These are phyloP conservation scores for Mycena albidolilacea DNA, from an alignment of 768 basidiomycete species.

Conservation along the genomic window DNA sequence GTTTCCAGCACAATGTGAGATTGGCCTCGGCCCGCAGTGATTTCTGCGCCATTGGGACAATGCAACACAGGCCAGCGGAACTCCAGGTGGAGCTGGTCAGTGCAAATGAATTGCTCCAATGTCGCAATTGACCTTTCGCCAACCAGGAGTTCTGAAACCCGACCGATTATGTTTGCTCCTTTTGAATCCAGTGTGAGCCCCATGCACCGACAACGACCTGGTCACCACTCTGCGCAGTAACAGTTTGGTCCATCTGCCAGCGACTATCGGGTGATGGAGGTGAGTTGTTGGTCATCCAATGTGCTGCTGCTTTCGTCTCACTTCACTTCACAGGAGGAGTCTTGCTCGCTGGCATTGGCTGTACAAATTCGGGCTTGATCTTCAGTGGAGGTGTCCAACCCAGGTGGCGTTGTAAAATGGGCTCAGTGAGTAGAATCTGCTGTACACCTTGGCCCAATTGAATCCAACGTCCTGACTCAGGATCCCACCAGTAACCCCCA, in stretches of 20 bases:
- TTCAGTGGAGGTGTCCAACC: too few species aligned
- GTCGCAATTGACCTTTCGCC: constrained; percentile 2
- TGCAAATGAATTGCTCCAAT: constrained; percentile 28
- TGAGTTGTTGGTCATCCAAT: background rate
- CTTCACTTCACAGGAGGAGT: too few species aligned
- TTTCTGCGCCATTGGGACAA: background rate
- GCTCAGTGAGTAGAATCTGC: background rate
- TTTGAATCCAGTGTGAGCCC: background rate
- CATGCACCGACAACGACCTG: too few species aligned
- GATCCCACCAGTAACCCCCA: constrained; percentile 44
- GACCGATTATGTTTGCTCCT: background rate
- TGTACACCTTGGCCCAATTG: constrained; percentile 13
- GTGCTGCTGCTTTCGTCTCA: background rate
- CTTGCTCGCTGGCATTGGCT: too few species aligned
- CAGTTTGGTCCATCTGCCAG: constrained; percentile 9
- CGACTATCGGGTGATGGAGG: background rate
- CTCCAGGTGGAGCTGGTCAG: background rate
- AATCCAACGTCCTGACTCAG: constrained; percentile 15
- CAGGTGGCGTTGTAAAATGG: constrained; percentile 36
- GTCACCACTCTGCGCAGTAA: background rate
- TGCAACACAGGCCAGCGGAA: too few species aligned
- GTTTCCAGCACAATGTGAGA: background rate
- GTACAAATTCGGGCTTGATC: too few species aligned
- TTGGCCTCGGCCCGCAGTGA: background rate
- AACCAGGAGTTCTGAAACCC: constrained; percentile 9